Conservation (phyloP, 2,329 filamentous ascomycete genomes). For the Cytospora chrysosperma region DNA sequence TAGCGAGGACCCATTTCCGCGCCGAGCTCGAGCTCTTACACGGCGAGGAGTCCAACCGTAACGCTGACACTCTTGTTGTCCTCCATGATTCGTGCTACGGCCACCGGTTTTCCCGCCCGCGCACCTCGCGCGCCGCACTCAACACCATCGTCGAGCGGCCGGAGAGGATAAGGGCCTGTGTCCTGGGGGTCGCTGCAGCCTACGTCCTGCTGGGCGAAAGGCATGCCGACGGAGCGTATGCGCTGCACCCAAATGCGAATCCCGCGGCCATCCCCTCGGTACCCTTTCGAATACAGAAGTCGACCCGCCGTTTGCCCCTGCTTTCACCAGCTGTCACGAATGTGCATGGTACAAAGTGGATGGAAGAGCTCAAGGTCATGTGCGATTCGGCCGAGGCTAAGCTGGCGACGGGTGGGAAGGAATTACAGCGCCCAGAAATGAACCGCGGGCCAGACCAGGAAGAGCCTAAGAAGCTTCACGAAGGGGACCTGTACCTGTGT, state of each 20-base stretch:
- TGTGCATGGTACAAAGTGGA: conserved; percentile 90
- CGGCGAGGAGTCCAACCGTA: conserved; percentile 38
- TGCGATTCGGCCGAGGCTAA: conserved; percentile 78
- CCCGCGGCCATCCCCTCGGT: conserved; percentile 55
- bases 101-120: conserved; percentile 83
- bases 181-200: conserved; percentile 79
- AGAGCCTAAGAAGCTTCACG: conserved; percentile 64
- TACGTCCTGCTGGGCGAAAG: conserved; percentile 88
- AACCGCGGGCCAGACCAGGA: conserved; percentile 47
- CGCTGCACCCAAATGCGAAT: conserved; percentile 63
- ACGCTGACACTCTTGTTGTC: conserved; percentile 72
- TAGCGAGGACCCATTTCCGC: conserved; percentile 68
- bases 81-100: conserved; percentile 94
- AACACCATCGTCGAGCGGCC: conserved; percentile 88
- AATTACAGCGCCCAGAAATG: conserved; percentile 69
- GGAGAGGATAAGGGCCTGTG: conserved; percentile 81
- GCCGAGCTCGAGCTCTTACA: conserved; percentile 68
- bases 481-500: conserved; percentile 89
- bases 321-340: conserved; percentile 78
- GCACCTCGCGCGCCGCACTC: conserved; percentile 68
- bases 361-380: conserved; percentile 85
- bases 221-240: conserved; percentile 67
- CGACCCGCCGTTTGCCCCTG: conserved; percentile 68
- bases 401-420: conserved; percentile 73
- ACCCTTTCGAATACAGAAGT: conserved; percentile 85